phyloP scores from a whole-genome alignment of 148 eudicot genomes.

The Diospyros kaki region DNA sequence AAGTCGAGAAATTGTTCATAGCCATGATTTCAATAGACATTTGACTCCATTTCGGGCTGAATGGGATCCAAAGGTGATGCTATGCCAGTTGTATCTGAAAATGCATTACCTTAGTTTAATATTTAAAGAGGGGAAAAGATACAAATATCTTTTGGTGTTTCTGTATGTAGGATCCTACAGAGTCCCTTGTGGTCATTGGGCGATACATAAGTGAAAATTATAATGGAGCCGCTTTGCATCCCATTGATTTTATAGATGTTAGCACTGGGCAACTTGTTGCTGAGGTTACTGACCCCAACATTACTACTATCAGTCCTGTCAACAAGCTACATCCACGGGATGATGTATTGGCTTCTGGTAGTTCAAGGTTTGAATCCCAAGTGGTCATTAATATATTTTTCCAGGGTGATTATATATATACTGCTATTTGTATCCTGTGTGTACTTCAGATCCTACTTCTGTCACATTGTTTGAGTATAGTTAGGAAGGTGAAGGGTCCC shows the following conservation, averaged over 20 bases:
- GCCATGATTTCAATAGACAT: slow-evolving; percentile 95
- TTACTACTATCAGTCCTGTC: slow-evolving; percentile 87
- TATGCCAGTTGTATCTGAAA: background rate
- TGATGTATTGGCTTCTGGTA: slow-evolving; percentile 85
- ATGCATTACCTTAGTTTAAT: background rate
- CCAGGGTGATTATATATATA: background rate
- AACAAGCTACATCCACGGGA: slow-evolving; percentile 93
- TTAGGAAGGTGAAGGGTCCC: too few species aligned
- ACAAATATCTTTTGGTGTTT: background rate
- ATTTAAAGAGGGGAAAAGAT: background rate
- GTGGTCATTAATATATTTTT: background rate
- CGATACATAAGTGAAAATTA: slow-evolving; percentile 95
- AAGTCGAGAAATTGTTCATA: slow-evolving; percentile 95
- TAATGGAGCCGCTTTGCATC: slow-evolving; percentile 85
- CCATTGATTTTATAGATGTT: slow-evolving; percentile 84
- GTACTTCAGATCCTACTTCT: background rate
- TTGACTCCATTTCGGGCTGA: slow-evolving; percentile 90
- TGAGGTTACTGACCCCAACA: slow-evolving; percentile 89
- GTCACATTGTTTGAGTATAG: too few species aligned
- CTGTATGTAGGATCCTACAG: slow-evolving; percentile 70
- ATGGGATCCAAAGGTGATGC: slow-evolving; percentile 96
- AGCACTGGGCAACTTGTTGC: slow-evolving; percentile 92
- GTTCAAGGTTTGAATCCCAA: slow-evolving; percentile 59
- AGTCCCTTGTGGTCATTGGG: slow-evolving; percentile 91
- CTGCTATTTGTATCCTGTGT: background rate